phyloP scores from a whole-genome alignment of 768 basidiomycete genomes.

The Boletus huronensis region DNA sequence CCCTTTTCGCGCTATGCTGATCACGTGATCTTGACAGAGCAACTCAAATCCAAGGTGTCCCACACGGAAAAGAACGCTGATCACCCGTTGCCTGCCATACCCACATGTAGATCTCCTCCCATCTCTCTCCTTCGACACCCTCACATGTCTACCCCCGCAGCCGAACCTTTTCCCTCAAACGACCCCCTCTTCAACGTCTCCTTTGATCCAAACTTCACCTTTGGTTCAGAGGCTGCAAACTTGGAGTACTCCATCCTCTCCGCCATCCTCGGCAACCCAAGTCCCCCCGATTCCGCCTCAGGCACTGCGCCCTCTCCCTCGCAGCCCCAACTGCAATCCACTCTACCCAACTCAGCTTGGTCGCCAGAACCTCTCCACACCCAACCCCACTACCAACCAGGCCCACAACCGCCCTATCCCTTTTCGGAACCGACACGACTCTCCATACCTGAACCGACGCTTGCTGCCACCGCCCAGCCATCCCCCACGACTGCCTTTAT shows the following conservation, averaged over 20 bases:
- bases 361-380: conserved; percentile 35
- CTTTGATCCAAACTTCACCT: conserved; percentile 61
- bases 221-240: conserved; percentile 89
- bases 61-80: conserved; percentile 30
- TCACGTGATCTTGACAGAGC: conserved; percentile 37
- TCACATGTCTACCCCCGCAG: conserved; percentile 26
- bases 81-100: conserved; percentile 24
- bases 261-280: conserved; percentile 80
- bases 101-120: conserved; percentile 30
- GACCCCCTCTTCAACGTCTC: conserved; percentile 60
- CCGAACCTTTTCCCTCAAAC: conserved; percentile 48
- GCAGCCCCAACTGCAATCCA: conserved; percentile 22
- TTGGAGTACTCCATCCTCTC: conserved; percentile 94
- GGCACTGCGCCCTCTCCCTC: conserved; percentile 27
- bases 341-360: conserved; percentile 35
- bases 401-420: conserved; percentile 15
- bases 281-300: conserved; percentile 39
- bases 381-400: conserved; percentile 30
- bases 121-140: not conserved
- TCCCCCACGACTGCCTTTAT: conserved; percentile 31
- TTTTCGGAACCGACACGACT: conserved; percentile 31
- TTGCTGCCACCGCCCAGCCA: conserved; percentile 24
- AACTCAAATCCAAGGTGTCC: conserved; percentile 34
- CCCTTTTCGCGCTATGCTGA: conserved; percentile 11
- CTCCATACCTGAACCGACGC: conserved; percentile 32